Conservation (phyloP, 306 rosid genomes). For the Dalbergia oliveri region DNA sequence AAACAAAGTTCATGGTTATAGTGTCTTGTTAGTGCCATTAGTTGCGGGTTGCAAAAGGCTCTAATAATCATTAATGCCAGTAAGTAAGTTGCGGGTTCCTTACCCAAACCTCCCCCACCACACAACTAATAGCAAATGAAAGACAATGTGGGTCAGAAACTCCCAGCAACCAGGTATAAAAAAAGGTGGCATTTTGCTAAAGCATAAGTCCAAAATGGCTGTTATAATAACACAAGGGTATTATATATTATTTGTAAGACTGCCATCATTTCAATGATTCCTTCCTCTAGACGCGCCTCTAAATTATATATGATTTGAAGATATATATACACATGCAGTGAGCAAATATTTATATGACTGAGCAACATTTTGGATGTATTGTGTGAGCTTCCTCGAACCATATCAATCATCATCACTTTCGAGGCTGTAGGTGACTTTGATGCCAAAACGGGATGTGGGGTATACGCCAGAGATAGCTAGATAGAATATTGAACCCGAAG, state of each 20-base stretch:
- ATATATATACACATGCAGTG: not conserved
- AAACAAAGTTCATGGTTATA: constrained; percentile 12
- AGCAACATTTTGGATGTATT: not conserved
- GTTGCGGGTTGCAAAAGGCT: constrained; percentile 47
- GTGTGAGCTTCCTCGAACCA: constrained; percentile 21
- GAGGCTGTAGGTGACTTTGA: constrained; percentile 43
- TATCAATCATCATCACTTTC: constrained; percentile 31
- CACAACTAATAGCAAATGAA: constrained; percentile 32
- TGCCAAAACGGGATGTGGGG: constrained; percentile 55
- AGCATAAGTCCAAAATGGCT: constrained; percentile 46
- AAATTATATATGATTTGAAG: constrained; percentile 3
- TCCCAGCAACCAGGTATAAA: constrained; percentile 1
- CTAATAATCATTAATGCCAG: constrained; percentile 54
- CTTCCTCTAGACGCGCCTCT: constrained; percentile 42
- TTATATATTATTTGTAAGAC: constrained; percentile 11
- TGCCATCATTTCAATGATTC: constrained; percentile 48
- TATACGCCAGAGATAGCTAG: not conserved
- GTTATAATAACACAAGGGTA: constrained; percentile 24
- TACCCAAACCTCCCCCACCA: constrained; percentile 61
- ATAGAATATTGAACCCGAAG: not conserved
- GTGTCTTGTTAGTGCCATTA: constrained; percentile 38
- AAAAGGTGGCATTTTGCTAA: constrained; percentile 23
- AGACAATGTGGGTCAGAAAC: constrained; percentile 29
- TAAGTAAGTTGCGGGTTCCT: constrained; percentile 42
- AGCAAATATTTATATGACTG: not conserved